A percentile compares a stretch with the other conserved stretches of the same genome.
Evolutionary conservation across 352 stramenopile species (phyloP).

Genomic region (Blastocystis sp.): DNA sequence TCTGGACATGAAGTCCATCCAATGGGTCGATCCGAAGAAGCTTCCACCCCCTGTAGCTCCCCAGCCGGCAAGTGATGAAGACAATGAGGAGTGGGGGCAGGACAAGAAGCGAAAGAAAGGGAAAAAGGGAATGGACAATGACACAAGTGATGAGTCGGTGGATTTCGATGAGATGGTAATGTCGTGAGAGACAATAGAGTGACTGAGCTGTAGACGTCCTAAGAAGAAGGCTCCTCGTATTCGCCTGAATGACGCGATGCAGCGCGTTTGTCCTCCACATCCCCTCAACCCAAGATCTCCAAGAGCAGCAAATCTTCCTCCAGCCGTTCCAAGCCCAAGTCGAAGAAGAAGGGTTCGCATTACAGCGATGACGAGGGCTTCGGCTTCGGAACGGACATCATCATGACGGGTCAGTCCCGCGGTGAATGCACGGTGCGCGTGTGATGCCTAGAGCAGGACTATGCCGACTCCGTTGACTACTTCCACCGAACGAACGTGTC

Average conservation of each 20-base stretch:
- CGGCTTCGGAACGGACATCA: neutral
- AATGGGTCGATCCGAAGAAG: slow-evolving; percentile 53
- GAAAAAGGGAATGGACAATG: neutral
- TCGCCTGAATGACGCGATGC: slow-evolving; percentile 19
- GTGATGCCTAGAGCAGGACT: neutral
- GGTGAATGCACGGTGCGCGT: neutral
- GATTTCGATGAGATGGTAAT: neutral
- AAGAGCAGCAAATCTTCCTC: neutral
- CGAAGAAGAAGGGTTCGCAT: neutral
- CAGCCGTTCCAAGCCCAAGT: neutral
- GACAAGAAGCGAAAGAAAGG: neutral
- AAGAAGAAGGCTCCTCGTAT: slow-evolving; percentile 15
- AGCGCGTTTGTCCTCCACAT: neutral
- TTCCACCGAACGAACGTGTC: slow-evolving; percentile 24
- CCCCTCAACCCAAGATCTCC: neutral
- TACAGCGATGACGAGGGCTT: neutral
- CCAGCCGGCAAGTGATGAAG: neutral
- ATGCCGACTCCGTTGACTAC: slow-evolving; percentile 6
- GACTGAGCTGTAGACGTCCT: neutral
- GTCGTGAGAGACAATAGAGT: neutral
- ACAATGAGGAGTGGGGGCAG: slow-evolving; percentile 45
- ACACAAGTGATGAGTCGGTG: neutral
- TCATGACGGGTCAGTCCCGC: neutral
- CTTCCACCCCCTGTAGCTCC: neutral
- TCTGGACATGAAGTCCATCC: slow-evolving; percentile 7